Base-by-base conservation (phyloP, 768 basidiomycete species). In the Coprinopsis marcescibilis region DNA sequence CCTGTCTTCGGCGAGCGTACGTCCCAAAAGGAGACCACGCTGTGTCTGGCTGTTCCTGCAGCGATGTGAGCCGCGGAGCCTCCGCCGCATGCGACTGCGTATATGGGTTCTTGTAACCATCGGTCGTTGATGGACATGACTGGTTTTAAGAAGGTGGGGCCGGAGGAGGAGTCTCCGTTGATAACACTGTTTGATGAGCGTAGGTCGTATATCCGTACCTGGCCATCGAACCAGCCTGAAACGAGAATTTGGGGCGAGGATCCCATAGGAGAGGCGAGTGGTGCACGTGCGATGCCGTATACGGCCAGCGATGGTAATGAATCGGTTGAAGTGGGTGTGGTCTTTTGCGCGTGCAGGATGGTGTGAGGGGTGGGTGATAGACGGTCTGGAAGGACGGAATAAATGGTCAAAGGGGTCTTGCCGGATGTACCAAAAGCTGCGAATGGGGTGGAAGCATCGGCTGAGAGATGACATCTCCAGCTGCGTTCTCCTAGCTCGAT, bases 11-110 rank as follows among this genome's bases (percentile, higher is more conserved):
- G 75, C 15, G 66, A 70, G 7, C 89, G 80, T 24, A 88, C 71
- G 58, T 92, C 89, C 85, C 87, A 92, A 52, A 91, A 81, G 2
- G 85, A 78, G 46, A 92, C 77, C 17, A 89, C 77, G 48, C 82
- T 77, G 57, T 91, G 84, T 8, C 84, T 73, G 5, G 86, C 86
- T 11, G 80, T 79, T 10, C 89, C 89, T 2, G 86, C 87, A 3
- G 85, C 80, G 38, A 92, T 69, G 55, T 85, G 75, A 46, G 73
- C 74, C 10, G 72, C 70, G 13, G 70, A 71, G 0, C 86, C 87
- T 5, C 88, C 89, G 23, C 89, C 89, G 43, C 75, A 79, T 2
- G 85, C 77, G 41, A 92, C 73, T 34, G 80, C 73, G 57, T 91
- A 92, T 39, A 91, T 79, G 6, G 89, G 73, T 52, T 87, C 86